Evolutionary conservation across 176 grass and related monocot species (phyloP), one percentile per base, ranked within the genome.

Genomic region (Phyllostachys edulis): DNA sequence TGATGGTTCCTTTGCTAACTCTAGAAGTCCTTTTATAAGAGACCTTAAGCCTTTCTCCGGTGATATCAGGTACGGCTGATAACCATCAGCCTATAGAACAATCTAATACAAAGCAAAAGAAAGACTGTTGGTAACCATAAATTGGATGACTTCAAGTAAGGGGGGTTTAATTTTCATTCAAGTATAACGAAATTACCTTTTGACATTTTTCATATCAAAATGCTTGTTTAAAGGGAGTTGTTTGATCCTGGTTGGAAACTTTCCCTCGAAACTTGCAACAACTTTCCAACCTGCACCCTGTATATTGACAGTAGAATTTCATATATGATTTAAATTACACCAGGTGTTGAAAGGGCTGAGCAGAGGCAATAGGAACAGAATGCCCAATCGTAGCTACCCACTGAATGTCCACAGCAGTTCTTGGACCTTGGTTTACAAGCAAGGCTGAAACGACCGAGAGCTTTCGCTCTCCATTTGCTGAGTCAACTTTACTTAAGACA

Each of bases 201-300:
- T 97, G 37, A 97, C 89, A 90, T 97, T 97, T 68, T 97, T 97
- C 62, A 97, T 97, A 81, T 94, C 94, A 73, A 97, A 97, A 94
- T 97, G 94, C 79, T 86, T 91, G 67, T 97, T 91, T 41, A 93
- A 46, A 50, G 84, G 94, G 57, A 97, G 89, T 73, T 93, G 89
- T 85, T 93, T 93, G 70, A 97, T 91, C 85, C 89, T 97, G 37
- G 81, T 91, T 78, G 94, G 91, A 67, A 97, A 97, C 2, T 39
- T 39, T 39, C 38, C 38, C 38, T 39, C 38, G 38, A 39, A 39
- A 39, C 91, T 93, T 72, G 89, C 87, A 84, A 97, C 87, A 85
- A 97, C 86, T 93, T 93, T 97, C 91, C 91, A 97, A 55, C 94
- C 94, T 46, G 44, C 65, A 79, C 91, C 91, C 91, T 94, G 76